Evolutionary conservation across 345 rosid species (phyloP).

Genomic region (Acer yangbiense): DNA sequence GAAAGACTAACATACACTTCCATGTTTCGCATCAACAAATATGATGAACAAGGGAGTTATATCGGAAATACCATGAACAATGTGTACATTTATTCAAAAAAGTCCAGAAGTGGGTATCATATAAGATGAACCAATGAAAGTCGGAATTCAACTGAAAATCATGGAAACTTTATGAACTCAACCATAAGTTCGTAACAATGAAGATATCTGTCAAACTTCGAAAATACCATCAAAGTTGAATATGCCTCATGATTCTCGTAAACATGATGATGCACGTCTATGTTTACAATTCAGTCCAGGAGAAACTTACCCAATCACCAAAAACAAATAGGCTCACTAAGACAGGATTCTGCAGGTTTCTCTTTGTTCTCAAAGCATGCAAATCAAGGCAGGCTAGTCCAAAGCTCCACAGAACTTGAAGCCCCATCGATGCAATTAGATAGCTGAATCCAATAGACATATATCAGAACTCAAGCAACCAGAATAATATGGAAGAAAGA

Average conservation of each 20-base stretch:
- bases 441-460: constrained; percentile 31
- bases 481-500: neutral
- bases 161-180: neutral
- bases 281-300: constrained; percentile 7
- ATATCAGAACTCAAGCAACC: neutral
- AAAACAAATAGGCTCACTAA: constrained; percentile 45
- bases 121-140: neutral
- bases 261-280: neutral
- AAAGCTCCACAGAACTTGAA: constrained; percentile 45
- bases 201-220: neutral
- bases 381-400: constrained; percentile 49
- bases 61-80: neutral
- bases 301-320: constrained; percentile 36
- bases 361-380: constrained; percentile 41
- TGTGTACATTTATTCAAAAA: neutral
- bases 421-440: constrained; percentile 49
- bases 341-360: constrained; percentile 43
- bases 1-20: neutral
- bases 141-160: neutral
- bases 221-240: neutral
- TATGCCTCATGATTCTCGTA: neutral
- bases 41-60: neutral
- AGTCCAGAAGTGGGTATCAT: neutral
- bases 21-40: neutral
- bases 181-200: neutral